Evolutionary conservation across 371 early-diverging fungal species (phyloP), one percentile per base, ranked within the genome.

Genomic region (Fennellomyces sp.): DNA sequence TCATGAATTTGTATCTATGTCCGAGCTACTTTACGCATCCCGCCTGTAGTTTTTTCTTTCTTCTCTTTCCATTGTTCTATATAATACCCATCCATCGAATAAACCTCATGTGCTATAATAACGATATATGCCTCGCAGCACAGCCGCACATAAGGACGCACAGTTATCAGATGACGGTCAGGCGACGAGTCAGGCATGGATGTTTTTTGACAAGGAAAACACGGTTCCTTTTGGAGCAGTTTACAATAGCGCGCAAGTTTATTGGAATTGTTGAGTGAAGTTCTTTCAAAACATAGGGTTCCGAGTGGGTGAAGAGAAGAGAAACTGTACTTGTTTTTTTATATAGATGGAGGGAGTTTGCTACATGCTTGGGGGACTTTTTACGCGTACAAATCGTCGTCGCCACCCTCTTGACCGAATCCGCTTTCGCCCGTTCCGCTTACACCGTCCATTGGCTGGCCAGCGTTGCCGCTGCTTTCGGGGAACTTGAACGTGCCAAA

Each of bases 401-500:
- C 82, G 38, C 71, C 80, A 48, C 57, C 73, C 36, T 82, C 83
- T 59, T 78, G 72, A 31, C 70, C 79, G 59, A 78, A 78, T 23
- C 73, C 73, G 26, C 70, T 60, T 54, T 73, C 75, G 27, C 70
- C 69, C 63, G 69, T 65, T 29, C 54, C 60, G 15, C 59, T 64
- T 23, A 63, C 68, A 13, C 65, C 76, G 19, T 66, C 69, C 39
- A 67, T 53, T 25, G 73, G 73, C 25, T 60, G 64, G 13, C 78
- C 84, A 50, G 79, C 12, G 23, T 15, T 35, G 31, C 29, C 29
- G 12, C 30, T 66, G 86, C 86, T 28, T 86, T 90, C 91, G 52
- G 97, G 96, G 93, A 97, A 97, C 85, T 93, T 95, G 87, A 97
- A 97, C 30, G 76, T 76, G 57, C 93, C 94, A 74, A 94, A 89